Percentiles rank a stretch among this genome's conserved stretches.
phyloP scores from a whole-genome alignment of 2,329 filamentous ascomycete species.

The Aspergillus felis region DNA sequence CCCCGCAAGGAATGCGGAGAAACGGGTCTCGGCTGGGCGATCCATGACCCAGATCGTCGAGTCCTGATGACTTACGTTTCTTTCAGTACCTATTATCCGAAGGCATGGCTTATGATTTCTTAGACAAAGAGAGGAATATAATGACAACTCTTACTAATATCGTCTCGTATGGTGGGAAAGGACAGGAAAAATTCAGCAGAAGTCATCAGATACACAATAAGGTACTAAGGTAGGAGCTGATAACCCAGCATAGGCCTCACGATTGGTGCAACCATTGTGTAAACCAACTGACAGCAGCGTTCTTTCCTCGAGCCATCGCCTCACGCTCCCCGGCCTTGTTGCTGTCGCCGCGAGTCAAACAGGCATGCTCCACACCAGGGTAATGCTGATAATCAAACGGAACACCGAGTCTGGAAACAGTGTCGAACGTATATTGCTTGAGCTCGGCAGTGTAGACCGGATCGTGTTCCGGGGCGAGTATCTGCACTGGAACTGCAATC shows the following conservation, averaged over 20 bases:
- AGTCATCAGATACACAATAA: neutral
- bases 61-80: neutral
- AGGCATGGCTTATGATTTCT: neutral
- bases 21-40: neutral
- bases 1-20: neutral
- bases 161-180: neutral
- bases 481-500: slow-evolving; percentile 48
- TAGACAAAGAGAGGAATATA: neutral
- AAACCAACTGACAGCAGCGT: slow-evolving; percentile 47
- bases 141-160: neutral
- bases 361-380: slow-evolving; percentile 48
- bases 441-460: slow-evolving; percentile 41
- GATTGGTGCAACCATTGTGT: slow-evolving; percentile 14
- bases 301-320: slow-evolving; percentile 48
- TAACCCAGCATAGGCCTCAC: neutral
- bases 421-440: slow-evolving; percentile 42
- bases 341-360: slow-evolving; percentile 42
- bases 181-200: neutral
- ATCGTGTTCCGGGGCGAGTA: slow-evolving; percentile 51
- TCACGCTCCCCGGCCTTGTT: slow-evolving; percentile 38
- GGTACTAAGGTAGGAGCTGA: too few species aligned
- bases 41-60: neutral
- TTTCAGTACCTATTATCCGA: neutral
- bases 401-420: slow-evolving; percentile 36
- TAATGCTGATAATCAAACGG: slow-evolving; percentile 52